Evolutionary conservation across 257 asterid genomes (phyloP), one percentile per base, ranked within the genome.

Genomic region (Oldenlandia corymbosa): DNA sequence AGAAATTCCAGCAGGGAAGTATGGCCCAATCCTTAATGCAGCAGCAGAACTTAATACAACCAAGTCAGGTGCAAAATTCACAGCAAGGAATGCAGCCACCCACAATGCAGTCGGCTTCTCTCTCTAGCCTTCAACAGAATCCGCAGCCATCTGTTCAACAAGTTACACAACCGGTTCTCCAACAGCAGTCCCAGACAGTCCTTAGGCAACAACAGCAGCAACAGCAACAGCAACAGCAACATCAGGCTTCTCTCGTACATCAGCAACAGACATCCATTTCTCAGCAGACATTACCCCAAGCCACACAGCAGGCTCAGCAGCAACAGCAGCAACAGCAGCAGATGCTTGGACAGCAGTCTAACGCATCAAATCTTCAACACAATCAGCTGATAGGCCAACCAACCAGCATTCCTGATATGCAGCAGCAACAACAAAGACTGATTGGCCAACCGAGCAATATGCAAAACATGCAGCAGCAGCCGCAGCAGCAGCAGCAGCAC

Each of bases 51-150:
- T 76, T 83, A 32, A 70, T 85, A 69, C 98, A 88, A 71, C 77
- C 86, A 42, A 73, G 78, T 77, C 96, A 83, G 74, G 77, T 84
- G n/a, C 97, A 87, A 77, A 72, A 88, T 58, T 82, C 96, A 73
- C 97, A 91, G 81, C 95, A 84, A 74, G 80, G 82, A 76, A 81
- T 84, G 91, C 99, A 85, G 78, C 80, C 94, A 58, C 76, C 95
- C 61, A 64, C 78, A 64, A 78, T 89, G 84, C 97, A 92, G 62
- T 60, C 91, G n/a, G 56, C 88, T 60, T 73, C 87, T 64, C 78
- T 87, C 36, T 72, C 96, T 18, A 68, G 78, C 67, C 88, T 80
- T 67, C 98, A 80, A 75, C 84, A 85, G 79, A 92, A 78, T 79
- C 95, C 82, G 74, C 97, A 81, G 76, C 67, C 91, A 48, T 77